These are phyloP conservation scores for Bathelium albidoporum DNA, from an alignment of 495 filamentous ascomycete species.

Conservation along the genomic window DNA sequence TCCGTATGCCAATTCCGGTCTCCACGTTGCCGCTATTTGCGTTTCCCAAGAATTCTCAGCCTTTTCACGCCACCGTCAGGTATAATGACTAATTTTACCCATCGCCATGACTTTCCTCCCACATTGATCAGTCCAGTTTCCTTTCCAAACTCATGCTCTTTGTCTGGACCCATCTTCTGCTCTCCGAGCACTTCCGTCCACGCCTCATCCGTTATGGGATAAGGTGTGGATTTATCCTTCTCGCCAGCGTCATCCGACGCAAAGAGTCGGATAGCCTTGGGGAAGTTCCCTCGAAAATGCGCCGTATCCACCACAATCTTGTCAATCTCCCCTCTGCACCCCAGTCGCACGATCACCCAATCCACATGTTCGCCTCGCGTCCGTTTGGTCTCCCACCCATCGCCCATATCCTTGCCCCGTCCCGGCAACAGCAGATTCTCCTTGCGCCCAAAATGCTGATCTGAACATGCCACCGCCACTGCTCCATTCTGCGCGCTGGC, in stretches of 20 bases:
- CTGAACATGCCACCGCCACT: constrained; percentile 62
- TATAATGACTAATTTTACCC: constrained; percentile 82
- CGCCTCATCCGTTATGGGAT: constrained; percentile 49
- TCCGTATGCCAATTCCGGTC: no score
- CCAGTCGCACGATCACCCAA: constrained; percentile 74
- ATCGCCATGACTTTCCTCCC: constrained; percentile 51
- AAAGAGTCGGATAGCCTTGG: constrained; percentile 63
- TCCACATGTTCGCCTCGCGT: constrained; percentile 71
- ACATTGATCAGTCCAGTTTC: constrained; percentile 34
- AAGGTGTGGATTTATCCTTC: constrained; percentile 18
- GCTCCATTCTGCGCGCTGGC: constrained; percentile 75
- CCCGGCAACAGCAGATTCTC: constrained; percentile 79
- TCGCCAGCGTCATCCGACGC: constrained; percentile 46
- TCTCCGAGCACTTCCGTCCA: constrained; percentile 62
- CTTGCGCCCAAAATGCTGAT: constrained; percentile 78
- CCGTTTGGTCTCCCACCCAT: constrained; percentile 88
- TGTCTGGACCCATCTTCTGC: constrained; percentile 66
- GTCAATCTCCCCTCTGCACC: constrained; percentile 57
- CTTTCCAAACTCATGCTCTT: constrained; percentile 60
- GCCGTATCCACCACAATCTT: constrained; percentile 77
- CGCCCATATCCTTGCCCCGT: constrained; percentile 82
- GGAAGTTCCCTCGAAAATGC: constrained; percentile 85
- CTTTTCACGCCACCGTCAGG: constrained; percentile 89
- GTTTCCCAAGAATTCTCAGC: constrained; percentile 67
- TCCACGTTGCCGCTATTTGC: constrained; percentile 23